Conservation (phyloP, 2,329 filamentous ascomycete species). For the Diplodia intermedia region DNA sequence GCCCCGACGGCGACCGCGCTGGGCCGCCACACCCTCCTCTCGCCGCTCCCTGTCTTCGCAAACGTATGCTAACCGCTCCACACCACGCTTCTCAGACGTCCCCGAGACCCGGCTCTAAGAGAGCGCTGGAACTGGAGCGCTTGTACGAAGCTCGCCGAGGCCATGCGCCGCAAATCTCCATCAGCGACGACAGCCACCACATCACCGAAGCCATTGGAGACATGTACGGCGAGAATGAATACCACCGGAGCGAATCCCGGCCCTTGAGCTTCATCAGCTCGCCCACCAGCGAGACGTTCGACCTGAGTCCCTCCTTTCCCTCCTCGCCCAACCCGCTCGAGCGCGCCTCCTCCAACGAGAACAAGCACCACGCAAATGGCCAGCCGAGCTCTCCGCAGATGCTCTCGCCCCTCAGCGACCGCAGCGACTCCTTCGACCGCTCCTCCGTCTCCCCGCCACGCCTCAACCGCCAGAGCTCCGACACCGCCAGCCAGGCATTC, state of each 20-base stretch:
- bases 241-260: conserved; percentile 63
- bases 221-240: conserved; percentile 80
- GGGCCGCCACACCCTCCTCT: conserved; percentile 25
- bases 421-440: conserved; percentile 36
- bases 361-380: conserved; percentile 33
- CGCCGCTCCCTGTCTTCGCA: conserved; percentile 20
- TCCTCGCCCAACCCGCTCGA: conserved; percentile 43
- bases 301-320: conserved; percentile 36
- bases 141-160: conserved; percentile 61
- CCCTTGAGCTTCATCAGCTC: conserved; percentile 77
- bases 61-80: conserved; percentile 42
- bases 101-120: conserved; percentile 45
- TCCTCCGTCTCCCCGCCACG: conserved; percentile 48
- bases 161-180: conserved; percentile 68
- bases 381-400: conserved; percentile 30
- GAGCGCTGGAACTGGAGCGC: conserved; percentile 55
- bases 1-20: conserved; percentile 21
- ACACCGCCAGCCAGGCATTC: conserved; percentile 64
- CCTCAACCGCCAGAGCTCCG: conserved; percentile 47
- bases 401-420: conserved; percentile 33
- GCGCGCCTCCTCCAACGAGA: conserved; percentile 29
- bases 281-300: conserved; percentile 59
- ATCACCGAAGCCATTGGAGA: conserved; percentile 93
- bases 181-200: conserved; percentile 91
- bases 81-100: conserved; percentile 33